Evolutionary conservation across 2,329 filamentous ascomycete species (phyloP).

Genomic region (Arthrobotrys megalospora): DNA sequence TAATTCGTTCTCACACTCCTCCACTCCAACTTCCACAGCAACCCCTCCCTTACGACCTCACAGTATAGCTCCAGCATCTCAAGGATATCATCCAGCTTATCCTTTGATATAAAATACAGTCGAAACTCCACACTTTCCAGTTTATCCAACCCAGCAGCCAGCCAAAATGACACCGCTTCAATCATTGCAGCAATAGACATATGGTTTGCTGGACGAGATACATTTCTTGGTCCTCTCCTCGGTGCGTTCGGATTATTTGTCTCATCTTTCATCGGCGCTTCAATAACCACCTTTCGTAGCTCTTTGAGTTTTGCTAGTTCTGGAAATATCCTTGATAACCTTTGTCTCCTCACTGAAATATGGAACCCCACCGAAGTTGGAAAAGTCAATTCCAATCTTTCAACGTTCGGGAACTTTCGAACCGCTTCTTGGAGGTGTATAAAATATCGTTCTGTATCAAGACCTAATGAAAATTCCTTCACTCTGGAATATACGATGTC

Average conservation of each 20-base stretch:
- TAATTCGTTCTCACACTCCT: not conserved
- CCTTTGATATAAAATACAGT: conserved; percentile 7
- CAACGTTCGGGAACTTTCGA: not conserved
- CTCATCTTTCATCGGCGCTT: conserved; percentile 8
- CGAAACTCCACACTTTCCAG: conserved; percentile 13
- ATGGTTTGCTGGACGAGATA: not conserved
- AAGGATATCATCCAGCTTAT: no score
- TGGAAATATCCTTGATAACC: not conserved
- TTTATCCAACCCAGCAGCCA: not conserved
- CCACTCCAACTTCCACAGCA: not conserved
- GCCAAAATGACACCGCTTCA: conserved; percentile 3
- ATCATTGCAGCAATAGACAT: not conserved
- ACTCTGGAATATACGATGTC: not conserved
- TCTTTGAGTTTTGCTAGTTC: not conserved
- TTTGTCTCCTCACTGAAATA: not conserved
- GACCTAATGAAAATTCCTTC: not conserved
- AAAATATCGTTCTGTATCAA: not conserved
- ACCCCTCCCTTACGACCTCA: not conserved
- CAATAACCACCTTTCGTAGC: not conserved
- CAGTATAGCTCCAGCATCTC: conserved; percentile 4
- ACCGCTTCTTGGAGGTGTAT: not conserved
- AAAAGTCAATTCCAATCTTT: not conserved
- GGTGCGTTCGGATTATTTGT: no score
- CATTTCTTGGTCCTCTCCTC: not conserved
- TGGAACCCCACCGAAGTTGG: not conserved